These are phyloP conservation scores for Gracilaria domingensis DNA, from an alignment of 23 red algal genomes.

Conservation along the genomic window DNA sequence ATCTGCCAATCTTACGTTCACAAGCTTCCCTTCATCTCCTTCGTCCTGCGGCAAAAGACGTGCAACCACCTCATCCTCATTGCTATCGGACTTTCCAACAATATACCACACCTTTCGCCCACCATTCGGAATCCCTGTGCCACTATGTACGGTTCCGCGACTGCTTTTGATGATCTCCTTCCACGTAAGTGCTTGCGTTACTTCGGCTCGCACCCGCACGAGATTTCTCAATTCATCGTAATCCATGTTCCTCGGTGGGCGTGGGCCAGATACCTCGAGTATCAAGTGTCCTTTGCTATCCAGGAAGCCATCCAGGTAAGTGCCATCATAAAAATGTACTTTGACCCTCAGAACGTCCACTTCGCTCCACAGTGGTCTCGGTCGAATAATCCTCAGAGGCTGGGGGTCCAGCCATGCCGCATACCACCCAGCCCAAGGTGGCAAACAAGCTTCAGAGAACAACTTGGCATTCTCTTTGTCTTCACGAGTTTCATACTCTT, in stretches of 20 bases:
- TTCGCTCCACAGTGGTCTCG: neutral
- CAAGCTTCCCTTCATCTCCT: constrained; percentile 17
- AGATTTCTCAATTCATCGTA: constrained; percentile 24
- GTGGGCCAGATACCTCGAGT: neutral
- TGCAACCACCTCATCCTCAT: neutral
- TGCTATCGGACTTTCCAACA: neutral
- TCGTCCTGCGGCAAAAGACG: neutral
- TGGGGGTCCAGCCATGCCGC: constrained; percentile 37
- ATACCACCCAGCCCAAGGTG: constrained; percentile 35
- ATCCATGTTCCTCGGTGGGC: neutral
- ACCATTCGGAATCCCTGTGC: constrained; percentile 21
- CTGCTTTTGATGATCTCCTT: constrained; percentile 8
- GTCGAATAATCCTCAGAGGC: neutral
- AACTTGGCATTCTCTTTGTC: neutral
- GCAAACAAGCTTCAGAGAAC: constrained; percentile 43
- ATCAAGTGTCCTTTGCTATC: constrained; percentile 21
- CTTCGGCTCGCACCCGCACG: neutral
- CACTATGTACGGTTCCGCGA: constrained; percentile 18
- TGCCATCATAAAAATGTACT: constrained; percentile 28
- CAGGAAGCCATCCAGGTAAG: constrained; percentile 22
- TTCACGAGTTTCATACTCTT: neutral
- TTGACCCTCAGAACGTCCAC: neutral
- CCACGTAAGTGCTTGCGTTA: constrained; percentile 34
- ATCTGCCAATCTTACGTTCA: neutral
- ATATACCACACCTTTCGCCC: constrained; percentile 34